These are phyloP conservation scores for Scutellospora calospora DNA, from an alignment of 371 early-diverging fungal species.

Conservation along the genomic window DNA sequence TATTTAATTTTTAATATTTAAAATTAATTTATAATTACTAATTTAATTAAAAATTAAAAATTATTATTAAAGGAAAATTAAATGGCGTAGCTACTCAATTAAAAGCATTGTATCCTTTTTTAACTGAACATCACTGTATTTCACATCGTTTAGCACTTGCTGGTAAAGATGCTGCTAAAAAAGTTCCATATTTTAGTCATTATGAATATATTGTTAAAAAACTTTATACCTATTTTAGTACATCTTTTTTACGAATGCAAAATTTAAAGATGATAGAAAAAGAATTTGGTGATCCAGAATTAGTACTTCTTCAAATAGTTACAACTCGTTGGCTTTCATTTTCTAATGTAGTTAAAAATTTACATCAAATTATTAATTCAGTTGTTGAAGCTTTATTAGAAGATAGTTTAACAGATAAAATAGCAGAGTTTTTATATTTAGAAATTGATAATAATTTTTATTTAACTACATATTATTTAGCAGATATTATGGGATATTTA, in stretches of 20 bases:
- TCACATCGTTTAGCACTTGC: neutral
- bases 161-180: neutral
- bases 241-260: neutral
- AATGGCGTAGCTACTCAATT: neutral
- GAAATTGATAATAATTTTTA: neutral
- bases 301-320: neutral
- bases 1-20: too few species aligned
- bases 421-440: neutral
- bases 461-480: neutral
- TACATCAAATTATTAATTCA: conserved; percentile 1
- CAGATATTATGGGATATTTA: conserved; percentile 1
- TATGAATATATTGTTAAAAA: neutral
- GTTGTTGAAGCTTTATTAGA: neutral
- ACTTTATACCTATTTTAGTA: neutral
- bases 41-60: too few species aligned
- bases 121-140: neutral
- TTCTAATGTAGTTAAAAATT: neutral
- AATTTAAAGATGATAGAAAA: neutral
- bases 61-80: neutral
- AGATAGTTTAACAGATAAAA: neutral
- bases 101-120: neutral
- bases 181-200: neutral
- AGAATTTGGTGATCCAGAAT: neutral
- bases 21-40: too few species aligned
- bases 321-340: neutral